A percentile compares a stretch with the other conserved stretches of the same genome.
Conservation (phyloP, 2,329 filamentous ascomycete genomes). For the Cytospora schulzeri region DNA sequence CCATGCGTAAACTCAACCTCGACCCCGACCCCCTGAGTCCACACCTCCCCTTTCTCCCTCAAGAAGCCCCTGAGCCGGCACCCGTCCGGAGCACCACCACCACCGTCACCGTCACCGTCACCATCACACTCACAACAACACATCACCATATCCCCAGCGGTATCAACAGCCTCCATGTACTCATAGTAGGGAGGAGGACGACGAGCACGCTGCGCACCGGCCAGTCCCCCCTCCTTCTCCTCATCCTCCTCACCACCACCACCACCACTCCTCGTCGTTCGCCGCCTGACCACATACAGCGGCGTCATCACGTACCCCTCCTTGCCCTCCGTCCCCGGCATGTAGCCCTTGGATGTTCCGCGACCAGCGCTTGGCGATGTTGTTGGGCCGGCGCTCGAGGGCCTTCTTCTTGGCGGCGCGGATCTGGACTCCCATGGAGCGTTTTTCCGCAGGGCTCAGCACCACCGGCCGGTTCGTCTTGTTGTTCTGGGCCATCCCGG, state of each 20-base stretch:
- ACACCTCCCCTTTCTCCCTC: not conserved
- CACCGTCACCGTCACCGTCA: no score
- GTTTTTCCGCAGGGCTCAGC: not conserved
- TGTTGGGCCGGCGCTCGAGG: not conserved
- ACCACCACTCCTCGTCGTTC: no score
- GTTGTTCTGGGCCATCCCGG: no score
- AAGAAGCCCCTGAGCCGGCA: not conserved
- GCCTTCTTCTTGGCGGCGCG: not conserved
- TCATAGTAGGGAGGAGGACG: not conserved
- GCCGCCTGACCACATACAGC: not conserved
- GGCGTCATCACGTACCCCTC: not conserved
- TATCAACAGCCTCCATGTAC: not conserved
- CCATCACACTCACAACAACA: not conserved
- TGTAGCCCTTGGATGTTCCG: not conserved
- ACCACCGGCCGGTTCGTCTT: no score
- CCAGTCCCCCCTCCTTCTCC: not conserved
- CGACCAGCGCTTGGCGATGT: not conserved
- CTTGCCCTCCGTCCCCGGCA: not conserved
- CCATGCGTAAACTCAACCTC: not conserved
- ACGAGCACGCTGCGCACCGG: no score
- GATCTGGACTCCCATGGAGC: not conserved
- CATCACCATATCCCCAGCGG: not conserved
- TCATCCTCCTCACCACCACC: no score
- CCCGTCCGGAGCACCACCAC: not conserved
- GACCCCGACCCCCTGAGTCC: not conserved